Percentiles rank a stretch among this genome's conserved stretches.
Conservation (phyloP, 257 asterid species). For the Lantana camara region DNA sequence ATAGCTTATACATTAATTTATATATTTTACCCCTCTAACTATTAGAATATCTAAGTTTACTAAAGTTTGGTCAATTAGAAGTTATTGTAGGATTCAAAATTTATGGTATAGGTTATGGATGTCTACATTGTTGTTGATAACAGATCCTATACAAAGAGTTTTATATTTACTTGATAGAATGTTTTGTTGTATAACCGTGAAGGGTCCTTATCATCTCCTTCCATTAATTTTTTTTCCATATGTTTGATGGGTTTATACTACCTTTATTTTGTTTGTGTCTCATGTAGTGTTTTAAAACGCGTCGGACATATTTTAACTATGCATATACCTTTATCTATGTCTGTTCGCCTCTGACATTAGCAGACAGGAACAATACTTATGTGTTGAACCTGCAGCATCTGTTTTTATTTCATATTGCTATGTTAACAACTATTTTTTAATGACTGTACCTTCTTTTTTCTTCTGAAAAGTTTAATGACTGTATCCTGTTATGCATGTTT, state of each 20-base stretch:
- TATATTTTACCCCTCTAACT: slow-evolving; percentile 16
- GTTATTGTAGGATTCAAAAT: background rate
- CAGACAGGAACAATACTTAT: background rate
- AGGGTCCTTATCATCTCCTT: background rate
- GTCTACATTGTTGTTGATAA: slow-evolving; percentile 3
- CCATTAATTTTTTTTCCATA: background rate
- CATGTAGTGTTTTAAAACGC: background rate
- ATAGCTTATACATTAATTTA: slow-evolving; percentile 20
- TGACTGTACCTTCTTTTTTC: no score
- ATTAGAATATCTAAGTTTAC: background rate
- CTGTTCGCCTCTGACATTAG: slow-evolving; percentile 6
- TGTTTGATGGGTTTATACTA: background rate
- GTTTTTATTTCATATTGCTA: slow-evolving; percentile 13
- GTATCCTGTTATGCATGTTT: background rate
- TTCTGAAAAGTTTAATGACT: no score
- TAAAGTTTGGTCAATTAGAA: background rate
- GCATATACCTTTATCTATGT: background rate
- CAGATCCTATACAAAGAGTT: background rate
- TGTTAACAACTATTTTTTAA: background rate
- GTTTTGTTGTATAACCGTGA: background rate
- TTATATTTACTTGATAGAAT: background rate
- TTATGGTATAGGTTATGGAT: background rate
- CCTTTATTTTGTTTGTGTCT: background rate
- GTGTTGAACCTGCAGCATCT: background rate
- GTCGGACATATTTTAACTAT: background rate